Evolutionary conservation across 768 basidiomycete species (phyloP), one percentile per base, ranked within the genome.

Genomic region (Suillus plorans): DNA sequence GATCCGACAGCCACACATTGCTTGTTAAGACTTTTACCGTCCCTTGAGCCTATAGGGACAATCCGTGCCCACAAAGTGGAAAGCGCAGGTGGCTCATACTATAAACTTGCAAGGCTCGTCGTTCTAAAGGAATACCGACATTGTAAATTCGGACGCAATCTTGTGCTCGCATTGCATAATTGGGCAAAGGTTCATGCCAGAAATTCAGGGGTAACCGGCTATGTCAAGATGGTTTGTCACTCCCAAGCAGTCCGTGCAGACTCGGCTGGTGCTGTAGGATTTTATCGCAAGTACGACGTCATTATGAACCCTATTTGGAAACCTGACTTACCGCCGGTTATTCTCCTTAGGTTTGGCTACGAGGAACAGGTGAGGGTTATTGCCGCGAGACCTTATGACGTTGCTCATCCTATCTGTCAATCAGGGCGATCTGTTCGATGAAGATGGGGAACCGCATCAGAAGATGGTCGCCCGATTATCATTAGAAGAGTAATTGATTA

Each of bases 371-470:
- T 59, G 28, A 59, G 9, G 28, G 25, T 90, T 75, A 75, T 82
- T 71, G 62, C 58, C 49, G 49, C 56, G 58, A 57, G 64, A 62
- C 37, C 37, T 34, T 66, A 13, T 66, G 64, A 59, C 28, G 5
- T 59, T 31, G 41, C 41, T 66, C 65, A 71, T 73, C 49, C 7
- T 18, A 34, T 39, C 45, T 28, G 49, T 68, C 68, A 64, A 72
- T 62, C 75, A 92, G 88, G 89, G 89, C 67, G 82, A 83, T 31
- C 84, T 86, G 74, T 92, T 91, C 78, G 89, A 90, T 76, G 91
- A 89, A 78, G 93, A 90, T 63, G 92, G 92, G 39, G 92, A 85
- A 71, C 92, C 90, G 64, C 92, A 95, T 83, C 92, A 94, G 74
- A 88, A 86, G 77, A 92, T 94, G 92, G 82, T 88, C 66, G 77